Base-by-base conservation (phyloP, 306 rosid genomes). In the Chamaecrista fasciculata region DNA sequence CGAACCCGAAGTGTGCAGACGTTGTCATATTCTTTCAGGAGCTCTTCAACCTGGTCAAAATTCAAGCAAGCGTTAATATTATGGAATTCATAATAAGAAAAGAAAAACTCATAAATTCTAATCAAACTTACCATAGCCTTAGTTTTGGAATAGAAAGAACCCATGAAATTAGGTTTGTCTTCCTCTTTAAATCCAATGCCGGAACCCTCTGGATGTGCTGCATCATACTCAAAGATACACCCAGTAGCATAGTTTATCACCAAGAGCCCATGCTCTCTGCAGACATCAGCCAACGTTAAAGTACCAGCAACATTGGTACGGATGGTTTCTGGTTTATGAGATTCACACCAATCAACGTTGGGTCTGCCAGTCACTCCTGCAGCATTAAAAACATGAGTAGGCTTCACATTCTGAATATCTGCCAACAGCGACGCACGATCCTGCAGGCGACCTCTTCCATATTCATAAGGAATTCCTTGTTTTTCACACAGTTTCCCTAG, bases 281-380 rank as follows among this genome's bases (percentile, higher is more conserved):
- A 87, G 66, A 87, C 86, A 76, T 87, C 96, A 48, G 94, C 96
- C 70, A 90, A 69, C 62, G 94, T 90, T 61, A 90, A 84, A 66
- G 94, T 85, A 15, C 96, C 94, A 15, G 81, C 85, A 15, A 90
- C 96, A 78, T 87, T 90, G 51, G 85, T 11, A 0, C 94, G 86
- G 49, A 90, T 87, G 55, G 94, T 87, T 79, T 90, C 96, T 0
- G 96, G 62, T 65, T 87, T 90, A 44, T 90, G 96, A 68, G 87
- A 78, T 70, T 90, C 96, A 4, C 93, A 89, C 96, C 96, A 89
- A 71, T 89, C 93, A 15, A 89, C 96, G 76, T 89, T 89, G 43
- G 93, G 93, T 78, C 93, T 85, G 33, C 96, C 96, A 20, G 96
- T 90, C 68, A 90, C 89, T 24, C 96, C 94, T 26, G 96, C 94